Evolutionary conservation across 2,329 filamentous ascomycete species (phyloP).

Genomic region (Metarhizium brunneum): DNA sequence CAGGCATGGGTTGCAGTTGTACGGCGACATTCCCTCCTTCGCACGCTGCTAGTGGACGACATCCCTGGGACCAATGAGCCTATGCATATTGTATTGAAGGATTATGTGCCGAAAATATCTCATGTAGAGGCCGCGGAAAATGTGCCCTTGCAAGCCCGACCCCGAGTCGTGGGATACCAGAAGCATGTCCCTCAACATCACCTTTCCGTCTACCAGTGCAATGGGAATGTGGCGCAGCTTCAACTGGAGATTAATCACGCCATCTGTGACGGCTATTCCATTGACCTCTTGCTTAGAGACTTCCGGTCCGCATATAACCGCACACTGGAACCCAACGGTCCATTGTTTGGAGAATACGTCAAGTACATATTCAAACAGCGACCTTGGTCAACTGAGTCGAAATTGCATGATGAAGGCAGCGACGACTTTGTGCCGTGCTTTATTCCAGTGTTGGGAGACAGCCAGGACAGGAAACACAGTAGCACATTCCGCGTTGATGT

Average conservation of each 20-base stretch:
- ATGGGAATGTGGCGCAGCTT: background rate
- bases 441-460: too few species aligned
- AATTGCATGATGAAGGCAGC: too few species aligned
- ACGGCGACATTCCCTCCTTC: background rate
- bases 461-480: too few species aligned
- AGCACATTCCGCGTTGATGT: too few species aligned
- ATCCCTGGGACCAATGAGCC: background rate
- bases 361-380: too few species aligned
- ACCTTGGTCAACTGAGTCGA: too few species aligned
- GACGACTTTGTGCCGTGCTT: too few species aligned
- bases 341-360: too few species aligned
- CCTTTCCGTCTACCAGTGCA: background rate
- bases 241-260: background rate
- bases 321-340: too few species aligned
- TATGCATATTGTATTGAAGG: background rate
- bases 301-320: too few species aligned
- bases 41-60: background rate
- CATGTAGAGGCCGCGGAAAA: background rate
- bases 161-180: background rate
- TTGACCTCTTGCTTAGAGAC: too few species aligned
- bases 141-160: background rate
- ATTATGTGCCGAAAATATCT: background rate
- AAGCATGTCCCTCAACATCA: background rate
- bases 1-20: background rate
- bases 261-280: too few species aligned